Conservation (phyloP, 306 rosid genomes). For the Clitoria ternatea region DNA sequence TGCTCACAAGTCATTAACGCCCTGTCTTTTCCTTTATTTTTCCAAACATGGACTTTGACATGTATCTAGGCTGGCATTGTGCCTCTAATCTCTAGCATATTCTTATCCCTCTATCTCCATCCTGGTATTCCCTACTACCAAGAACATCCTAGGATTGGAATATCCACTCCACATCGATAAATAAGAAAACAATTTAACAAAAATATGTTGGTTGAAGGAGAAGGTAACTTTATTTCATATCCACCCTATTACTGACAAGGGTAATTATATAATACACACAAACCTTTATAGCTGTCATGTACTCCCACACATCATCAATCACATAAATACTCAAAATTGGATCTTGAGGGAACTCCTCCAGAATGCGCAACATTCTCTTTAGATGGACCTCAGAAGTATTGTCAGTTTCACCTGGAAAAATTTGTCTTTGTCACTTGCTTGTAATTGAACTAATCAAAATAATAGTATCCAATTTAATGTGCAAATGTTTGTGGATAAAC, state of each 20-base stretch:
- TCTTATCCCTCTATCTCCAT: neutral
- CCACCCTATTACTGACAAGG: neutral
- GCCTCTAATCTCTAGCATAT: neutral
- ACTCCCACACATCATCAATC: conserved; percentile 98
- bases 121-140: conserved; percentile 5
- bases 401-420: conserved; percentile 58
- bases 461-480: conserved; percentile 8
- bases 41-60: neutral
- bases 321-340: conserved; percentile 83
- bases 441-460: conserved; percentile 27
- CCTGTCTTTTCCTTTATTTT: neutral
- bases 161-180: neutral
- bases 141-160: conserved; percentile 7
- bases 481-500: conserved; percentile 5
- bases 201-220: neutral
- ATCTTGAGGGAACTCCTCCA: conserved; percentile 91
- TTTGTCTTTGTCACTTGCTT: conserved; percentile 20
- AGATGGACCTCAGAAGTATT: conserved; percentile 82
- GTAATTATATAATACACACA: conserved; percentile 5
- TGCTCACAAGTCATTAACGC: neutral
- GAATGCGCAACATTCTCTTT: conserved; percentile 83
- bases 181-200: conserved; percentile 8
- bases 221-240: neutral
- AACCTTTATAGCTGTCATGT: conserved; percentile 96
- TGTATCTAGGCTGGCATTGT: neutral